Evolutionary conservation across 2,329 filamentous ascomycete genomes (phyloP).

Genomic region (Phialemoniopsis sp.): DNA sequence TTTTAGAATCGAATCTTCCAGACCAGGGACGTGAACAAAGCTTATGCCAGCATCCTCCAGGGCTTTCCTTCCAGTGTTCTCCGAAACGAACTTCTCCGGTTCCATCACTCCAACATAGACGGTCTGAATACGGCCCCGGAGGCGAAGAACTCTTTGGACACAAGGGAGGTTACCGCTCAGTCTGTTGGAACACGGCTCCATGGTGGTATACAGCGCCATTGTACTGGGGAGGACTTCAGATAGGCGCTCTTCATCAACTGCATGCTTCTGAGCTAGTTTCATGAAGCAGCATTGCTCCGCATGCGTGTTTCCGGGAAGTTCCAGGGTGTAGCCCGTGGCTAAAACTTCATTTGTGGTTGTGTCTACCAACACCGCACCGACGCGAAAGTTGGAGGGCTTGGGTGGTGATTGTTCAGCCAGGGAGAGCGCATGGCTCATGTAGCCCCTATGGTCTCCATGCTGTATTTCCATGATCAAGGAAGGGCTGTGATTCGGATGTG

Average conservation of each 20-base stretch:
- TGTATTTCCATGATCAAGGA: constrained; percentile 15
- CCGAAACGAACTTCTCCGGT: constrained; percentile 82
- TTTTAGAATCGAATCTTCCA: constrained; percentile 76
- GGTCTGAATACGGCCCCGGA: constrained; percentile 59
- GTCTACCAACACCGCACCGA: constrained; percentile 82
- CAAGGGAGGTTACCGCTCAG: constrained; percentile 74
- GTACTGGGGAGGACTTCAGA: constrained; percentile 37
- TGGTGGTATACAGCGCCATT: constrained; percentile 78
- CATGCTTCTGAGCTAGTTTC: constrained; percentile 57
- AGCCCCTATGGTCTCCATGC: constrained; percentile 37
- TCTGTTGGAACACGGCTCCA: constrained; percentile 77
- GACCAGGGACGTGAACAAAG: constrained; percentile 67
- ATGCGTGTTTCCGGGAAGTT: constrained; percentile 89
- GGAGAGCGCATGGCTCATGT: constrained; percentile 69
- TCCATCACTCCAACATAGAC: constrained; percentile 89
- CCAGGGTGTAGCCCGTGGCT: constrained; percentile 84
- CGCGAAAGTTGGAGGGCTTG: constrained; percentile 86
- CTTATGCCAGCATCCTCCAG: constrained; percentile 69
- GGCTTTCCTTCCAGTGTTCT: constrained; percentile 70
- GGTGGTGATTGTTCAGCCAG: constrained; percentile 77
- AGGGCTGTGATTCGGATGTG: constrained; percentile 3
- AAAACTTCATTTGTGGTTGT: constrained; percentile 55
- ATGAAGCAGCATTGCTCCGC: constrained; percentile 89
- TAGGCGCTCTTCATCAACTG: constrained; percentile 50
- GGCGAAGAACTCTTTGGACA: constrained; percentile 70